Evolutionary conservation across 371 early-diverging fungal species (phyloP).

Genomic region (Mucor plumbeus): DNA sequence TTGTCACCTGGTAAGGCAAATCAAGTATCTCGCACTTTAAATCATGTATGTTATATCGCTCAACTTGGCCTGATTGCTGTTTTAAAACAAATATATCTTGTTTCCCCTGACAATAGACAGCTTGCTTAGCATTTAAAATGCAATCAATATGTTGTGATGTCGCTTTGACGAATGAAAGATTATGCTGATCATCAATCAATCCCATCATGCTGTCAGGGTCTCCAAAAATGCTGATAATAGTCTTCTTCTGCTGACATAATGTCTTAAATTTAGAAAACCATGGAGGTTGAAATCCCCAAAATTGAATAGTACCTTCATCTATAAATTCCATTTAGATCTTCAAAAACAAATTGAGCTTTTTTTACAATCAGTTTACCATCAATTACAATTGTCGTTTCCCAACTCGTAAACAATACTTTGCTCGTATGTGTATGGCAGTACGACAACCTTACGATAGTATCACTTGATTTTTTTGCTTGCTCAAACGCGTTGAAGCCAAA

Average conservation of each 20-base stretch:
- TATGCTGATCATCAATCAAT: constrained; percentile 19
- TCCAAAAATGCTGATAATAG: constrained; percentile 22
- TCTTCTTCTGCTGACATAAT: not conserved
- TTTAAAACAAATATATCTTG: constrained; percentile 20
- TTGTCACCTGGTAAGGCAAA: not conserved
- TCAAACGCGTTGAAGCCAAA: constrained; percentile 46
- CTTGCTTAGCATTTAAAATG: constrained; percentile 4
- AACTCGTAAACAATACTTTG: constrained; percentile 29
- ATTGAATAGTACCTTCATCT: constrained; percentile 23
- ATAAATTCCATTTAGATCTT: not conserved
- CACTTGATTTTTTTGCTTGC: constrained; percentile 22
- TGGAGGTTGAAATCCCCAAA: constrained; percentile 37
- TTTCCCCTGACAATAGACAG: constrained; percentile 17
- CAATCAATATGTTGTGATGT: not conserved
- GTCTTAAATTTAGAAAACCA: constrained; percentile 8
- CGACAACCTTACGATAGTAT: not conserved
- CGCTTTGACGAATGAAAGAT: not conserved
- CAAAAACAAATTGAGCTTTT: not conserved
- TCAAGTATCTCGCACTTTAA: not conserved
- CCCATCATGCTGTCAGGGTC: constrained; percentile 32
- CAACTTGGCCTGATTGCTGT: not conserved
- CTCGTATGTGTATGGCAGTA: constrained; percentile 5
- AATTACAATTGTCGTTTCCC: constrained; percentile 41
- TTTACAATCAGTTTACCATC: constrained; percentile 24
- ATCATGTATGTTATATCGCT: not conserved